Evolutionary conservation across 495 filamentous ascomycete species (phyloP).

Genomic region (Hypomontagnella monticulosa): DNA sequence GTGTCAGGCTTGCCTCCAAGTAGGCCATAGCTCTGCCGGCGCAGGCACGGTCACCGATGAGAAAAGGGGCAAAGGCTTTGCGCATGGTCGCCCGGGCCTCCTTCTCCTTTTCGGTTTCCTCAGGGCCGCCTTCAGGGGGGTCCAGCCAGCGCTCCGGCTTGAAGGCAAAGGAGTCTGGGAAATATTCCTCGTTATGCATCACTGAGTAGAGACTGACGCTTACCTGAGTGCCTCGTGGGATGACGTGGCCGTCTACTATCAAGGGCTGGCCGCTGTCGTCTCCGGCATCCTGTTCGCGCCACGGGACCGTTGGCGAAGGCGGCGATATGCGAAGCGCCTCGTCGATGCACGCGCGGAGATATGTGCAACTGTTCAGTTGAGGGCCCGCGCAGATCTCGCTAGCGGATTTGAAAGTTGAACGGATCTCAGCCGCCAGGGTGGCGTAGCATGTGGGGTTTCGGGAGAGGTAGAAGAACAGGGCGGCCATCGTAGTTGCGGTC

Average conservation of each 20-base stretch:
- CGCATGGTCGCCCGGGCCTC: slow-evolving; percentile 20
- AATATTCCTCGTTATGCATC: slow-evolving; percentile 66
- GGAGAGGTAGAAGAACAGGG: slow-evolving; percentile 26
- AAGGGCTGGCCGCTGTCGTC: slow-evolving; percentile 51
- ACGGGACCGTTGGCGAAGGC: slow-evolving; percentile 57
- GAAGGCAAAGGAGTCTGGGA: slow-evolving; percentile 59
- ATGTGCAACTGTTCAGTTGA: slow-evolving; percentile 58
- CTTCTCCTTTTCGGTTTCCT: slow-evolving; percentile 29
- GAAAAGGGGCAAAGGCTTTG: slow-evolving; percentile 55
- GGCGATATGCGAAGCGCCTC: slow-evolving; percentile 68
- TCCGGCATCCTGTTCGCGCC: slow-evolving; percentile 45
- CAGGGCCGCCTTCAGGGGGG: not conserved
- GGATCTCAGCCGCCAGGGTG: slow-evolving; percentile 54
- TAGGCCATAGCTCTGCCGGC: slow-evolving; percentile 25
- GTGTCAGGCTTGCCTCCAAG: slow-evolving; percentile 46
- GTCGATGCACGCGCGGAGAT: slow-evolving; percentile 62
- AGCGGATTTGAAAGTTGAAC: slow-evolving; percentile 45
- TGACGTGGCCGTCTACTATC: slow-evolving; percentile 56
- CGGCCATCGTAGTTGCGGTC: slow-evolving; percentile 10
- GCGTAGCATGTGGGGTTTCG: slow-evolving; percentile 51
- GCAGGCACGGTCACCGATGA: slow-evolving; percentile 53
- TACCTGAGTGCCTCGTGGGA: slow-evolving; percentile 60
- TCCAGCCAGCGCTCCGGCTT: slow-evolving; percentile 65
- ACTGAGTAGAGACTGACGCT: slow-evolving; percentile 65
- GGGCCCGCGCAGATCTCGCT: slow-evolving; percentile 48